These are phyloP conservation scores for Saccharomycopsis fibuligera DNA, from an alignment of 805 yeast species.

Conservation along the genomic window DNA sequence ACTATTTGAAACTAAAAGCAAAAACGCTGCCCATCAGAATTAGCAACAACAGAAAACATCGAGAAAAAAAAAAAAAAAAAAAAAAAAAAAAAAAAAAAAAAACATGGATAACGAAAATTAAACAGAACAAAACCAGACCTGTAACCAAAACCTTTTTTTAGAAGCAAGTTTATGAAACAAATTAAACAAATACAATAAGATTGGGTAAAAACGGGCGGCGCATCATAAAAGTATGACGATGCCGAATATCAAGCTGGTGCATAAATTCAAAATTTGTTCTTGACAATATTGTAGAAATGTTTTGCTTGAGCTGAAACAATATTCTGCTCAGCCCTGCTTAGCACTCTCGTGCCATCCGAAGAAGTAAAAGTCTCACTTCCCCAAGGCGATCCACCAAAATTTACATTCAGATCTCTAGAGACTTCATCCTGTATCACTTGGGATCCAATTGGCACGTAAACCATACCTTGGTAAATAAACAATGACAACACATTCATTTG, in stretches of 20 bases:
- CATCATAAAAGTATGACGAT: no score
- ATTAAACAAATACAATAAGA: no score
- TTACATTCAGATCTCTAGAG: conserved; percentile 27
- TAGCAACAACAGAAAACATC: no score
- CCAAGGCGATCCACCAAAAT: conserved; percentile 70
- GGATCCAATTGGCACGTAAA: conserved; percentile 67
- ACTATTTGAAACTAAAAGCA: background rate
- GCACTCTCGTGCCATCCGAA: conserved; percentile 66
- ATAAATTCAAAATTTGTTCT: background rate
- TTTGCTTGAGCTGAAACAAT: conserved; percentile 47
- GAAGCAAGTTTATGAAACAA: no score
- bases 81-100: no score
- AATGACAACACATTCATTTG: conserved; percentile 55
- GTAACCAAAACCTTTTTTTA: no score
- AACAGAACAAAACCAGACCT: no score
- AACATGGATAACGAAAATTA: no score
- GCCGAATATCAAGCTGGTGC: no score
- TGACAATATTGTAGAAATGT: conserved; percentile 39
- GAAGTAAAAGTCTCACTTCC: conserved; percentile 82
- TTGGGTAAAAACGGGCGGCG: no score
- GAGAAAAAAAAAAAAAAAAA: no score
- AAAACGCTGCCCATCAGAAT: no score
- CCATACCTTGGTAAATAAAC: conserved; percentile 73
- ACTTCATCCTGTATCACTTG: conserved; percentile 45
- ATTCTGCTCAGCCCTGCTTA: conserved; percentile 40